Evolutionary conservation across 139 green algal genomes (phyloP), one percentile per base, ranked within the genome.

Genomic region (Micromonas pusilla): DNA sequence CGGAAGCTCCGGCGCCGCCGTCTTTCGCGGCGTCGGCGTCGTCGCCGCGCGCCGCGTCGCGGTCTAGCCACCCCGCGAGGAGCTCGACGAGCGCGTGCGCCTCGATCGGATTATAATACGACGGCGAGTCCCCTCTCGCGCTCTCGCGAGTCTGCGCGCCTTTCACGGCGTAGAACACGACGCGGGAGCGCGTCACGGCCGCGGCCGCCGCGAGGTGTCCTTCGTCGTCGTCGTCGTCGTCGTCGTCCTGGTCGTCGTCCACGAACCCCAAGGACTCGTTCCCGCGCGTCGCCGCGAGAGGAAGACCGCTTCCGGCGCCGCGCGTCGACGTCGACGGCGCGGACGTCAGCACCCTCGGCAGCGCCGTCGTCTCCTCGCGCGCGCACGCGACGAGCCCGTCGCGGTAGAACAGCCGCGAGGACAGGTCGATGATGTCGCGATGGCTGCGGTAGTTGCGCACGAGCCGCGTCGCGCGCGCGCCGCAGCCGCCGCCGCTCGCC

Each of bases 321-420:
- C n/a, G n/a, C n/a, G n/a, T n/a, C n/a, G n/a, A n/a, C n/a, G n/a
- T n/a, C n/a, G n/a, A n/a, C n/a, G n/a, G n/a, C n/a, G n/a, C n/a
- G n/a, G n/a, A n/a, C n/a, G n/a, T n/a, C n/a, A n/a, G n/a, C n/a
- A n/a, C n/a, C n/a, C n/a, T n/a, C n/a, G 45, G 45, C 45, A 57
- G 45, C 45, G 45, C 45, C 9, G 16, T 16, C 9, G 45, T 16
- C 45, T 9, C 9, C 5, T 52, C 67, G 67, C 6, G 6, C 23
- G 81, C 79, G 36, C 73, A 2, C 20, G 80, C 80, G 34, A 77
- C 26, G 45, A 90, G 82, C 72, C 82, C 62, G 32, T 74, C 78
- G 30, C 80, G 13, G 73, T 96, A 96, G 80, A 95, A 96, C 16
- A 93, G 78, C 25, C 66, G 54, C 71, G 73, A 86, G 45, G 91